Percentiles rank a stretch among this genome's conserved stretches.
phyloP scores from a whole-genome alignment of 2,329 filamentous ascomycete species.

The Colletotrichum chlorophyti region DNA sequence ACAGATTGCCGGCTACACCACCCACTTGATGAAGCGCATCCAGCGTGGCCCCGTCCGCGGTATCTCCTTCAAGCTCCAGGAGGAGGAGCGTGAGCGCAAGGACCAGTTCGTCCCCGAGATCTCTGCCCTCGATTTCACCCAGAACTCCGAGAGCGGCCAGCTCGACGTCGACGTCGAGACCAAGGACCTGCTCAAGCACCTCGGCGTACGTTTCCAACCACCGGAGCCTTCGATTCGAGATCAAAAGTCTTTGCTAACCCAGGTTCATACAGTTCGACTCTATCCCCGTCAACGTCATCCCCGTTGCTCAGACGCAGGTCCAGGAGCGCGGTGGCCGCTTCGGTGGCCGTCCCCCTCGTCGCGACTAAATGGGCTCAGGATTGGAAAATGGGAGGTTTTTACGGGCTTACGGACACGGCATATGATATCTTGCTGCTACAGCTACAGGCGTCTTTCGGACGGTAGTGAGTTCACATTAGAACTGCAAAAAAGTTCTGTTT shows the following conservation, averaged over 20 bases:
- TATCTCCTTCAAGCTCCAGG: slow-evolving; percentile 99
- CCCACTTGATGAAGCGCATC: slow-evolving; percentile 99
- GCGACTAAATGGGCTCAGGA: slow-evolving; percentile 45
- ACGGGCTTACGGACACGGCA: slow-evolving; percentile 49
- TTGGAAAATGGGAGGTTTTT: slow-evolving; percentile 27
- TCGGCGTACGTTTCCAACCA: slow-evolving; percentile 78
- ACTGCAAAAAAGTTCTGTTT: slow-evolving; percentile 64
- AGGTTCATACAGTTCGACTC: slow-evolving; percentile 79
- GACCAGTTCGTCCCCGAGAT: slow-evolving; percentile 99
- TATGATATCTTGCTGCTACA: slow-evolving; percentile 37
- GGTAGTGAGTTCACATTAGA: slow-evolving; percentile 65
- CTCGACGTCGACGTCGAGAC: slow-evolving; percentile 97
- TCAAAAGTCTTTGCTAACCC: slow-evolving; percentile 35
- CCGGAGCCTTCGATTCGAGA: not conserved
- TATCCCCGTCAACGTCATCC: slow-evolving; percentile 94
- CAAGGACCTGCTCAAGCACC: slow-evolving; percentile 98
- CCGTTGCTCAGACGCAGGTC: slow-evolving; percentile 87
- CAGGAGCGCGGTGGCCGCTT: slow-evolving; percentile 81
- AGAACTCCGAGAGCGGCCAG: slow-evolving; percentile 91
- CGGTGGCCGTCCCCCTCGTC: slow-evolving; percentile 65
- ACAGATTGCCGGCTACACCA: slow-evolving; percentile 97
- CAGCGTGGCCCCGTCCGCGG: slow-evolving; percentile 98
- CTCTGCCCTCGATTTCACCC: slow-evolving; percentile 96
- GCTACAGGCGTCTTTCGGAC: slow-evolving; percentile 64
- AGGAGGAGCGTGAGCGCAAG: slow-evolving; percentile 99